Evolutionary conservation across 2,329 filamentous ascomycete species (phyloP).

Genomic region (Aspergillus ruber): DNA sequence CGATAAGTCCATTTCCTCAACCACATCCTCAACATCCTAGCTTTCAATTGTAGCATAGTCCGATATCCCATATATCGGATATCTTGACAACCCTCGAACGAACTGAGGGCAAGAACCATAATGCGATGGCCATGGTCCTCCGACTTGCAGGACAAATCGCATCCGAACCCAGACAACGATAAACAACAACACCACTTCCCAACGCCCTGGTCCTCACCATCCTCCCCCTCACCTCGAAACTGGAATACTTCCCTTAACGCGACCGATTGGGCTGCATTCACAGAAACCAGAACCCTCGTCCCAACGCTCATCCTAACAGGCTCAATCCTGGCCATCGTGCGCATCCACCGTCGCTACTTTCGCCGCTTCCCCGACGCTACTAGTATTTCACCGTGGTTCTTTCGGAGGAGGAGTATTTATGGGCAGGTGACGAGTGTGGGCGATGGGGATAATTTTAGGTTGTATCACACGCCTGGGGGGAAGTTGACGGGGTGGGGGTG

Average conservation of each 20-base stretch:
- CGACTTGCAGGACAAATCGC: slow-evolving; percentile 17
- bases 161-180: slow-evolving; percentile 9
- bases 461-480: slow-evolving; percentile 94
- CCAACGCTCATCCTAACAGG: slow-evolving; percentile 34
- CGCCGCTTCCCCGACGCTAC: slow-evolving; percentile 74
- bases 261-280: slow-evolving; percentile 33
- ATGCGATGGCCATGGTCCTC: slow-evolving; percentile 48
- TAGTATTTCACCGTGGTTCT: slow-evolving; percentile 68
- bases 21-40: background rate
- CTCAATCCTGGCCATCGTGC: slow-evolving; percentile 29
- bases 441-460: slow-evolving; percentile 90
- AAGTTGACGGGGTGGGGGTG: slow-evolving; percentile 85
- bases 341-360: slow-evolving; percentile 52
- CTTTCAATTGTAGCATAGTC: background rate
- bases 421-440: slow-evolving; percentile 89
- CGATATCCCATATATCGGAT: background rate
- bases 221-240: slow-evolving; percentile 24
- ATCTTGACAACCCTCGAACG: background rate
- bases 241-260: slow-evolving; percentile 42
- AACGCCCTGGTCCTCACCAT: slow-evolving; percentile 6
- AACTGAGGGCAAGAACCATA: slow-evolving; percentile 13
- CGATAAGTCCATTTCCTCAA: background rate
- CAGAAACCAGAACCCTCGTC: slow-evolving; percentile 30
- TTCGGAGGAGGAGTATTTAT: slow-evolving; percentile 68
- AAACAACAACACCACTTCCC: slow-evolving; percentile 10